A percentile compares a stretch with the other conserved stretches of the same genome.
Evolutionary conservation across 495 filamentous ascomycete genomes (phyloP).

Genomic region (Neurospora sp.): DNA sequence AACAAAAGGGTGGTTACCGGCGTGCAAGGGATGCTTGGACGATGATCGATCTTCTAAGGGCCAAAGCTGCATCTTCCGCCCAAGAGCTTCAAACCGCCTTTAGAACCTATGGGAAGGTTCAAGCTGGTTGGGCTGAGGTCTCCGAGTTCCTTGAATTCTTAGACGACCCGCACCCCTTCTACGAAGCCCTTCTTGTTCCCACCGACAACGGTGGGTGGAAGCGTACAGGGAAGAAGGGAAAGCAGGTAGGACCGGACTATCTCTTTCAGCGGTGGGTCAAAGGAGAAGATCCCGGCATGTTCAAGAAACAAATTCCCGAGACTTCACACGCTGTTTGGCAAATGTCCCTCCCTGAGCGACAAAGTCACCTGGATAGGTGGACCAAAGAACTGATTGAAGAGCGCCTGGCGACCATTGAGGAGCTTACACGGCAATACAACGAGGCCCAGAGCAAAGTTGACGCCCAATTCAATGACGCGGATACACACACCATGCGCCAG

Average conservation of each 20-base stretch:
- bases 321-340: constrained; percentile 40
- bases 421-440: constrained; percentile 33
- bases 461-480: constrained; percentile 33
- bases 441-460: constrained; percentile 29
- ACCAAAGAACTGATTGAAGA: constrained; percentile 39
- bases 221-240: constrained; percentile 31
- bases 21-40: constrained; percentile 24
- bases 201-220: constrained; percentile 31
- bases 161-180: constrained; percentile 40
- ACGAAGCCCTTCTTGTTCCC: constrained; percentile 46
- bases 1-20: constrained; percentile 28
- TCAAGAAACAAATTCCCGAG: constrained; percentile 19
- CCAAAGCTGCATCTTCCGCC: constrained; percentile 12
- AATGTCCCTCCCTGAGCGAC: constrained; percentile 31
- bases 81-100: constrained; percentile 8
- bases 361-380: constrained; percentile 37
- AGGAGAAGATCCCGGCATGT: constrained; percentile 38
- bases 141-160: constrained; percentile 58
- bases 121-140: constrained; percentile 25
- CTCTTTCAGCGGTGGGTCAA: constrained; percentile 47
- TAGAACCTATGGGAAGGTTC: background rate
- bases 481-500: constrained; percentile 32
- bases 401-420: constrained; percentile 28
- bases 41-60: constrained; percentile 30
- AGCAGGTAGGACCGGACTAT: constrained; percentile 36